phyloP scores from a whole-genome alignment of 306 rosid genomes.

The Nissolia schottii region DNA sequence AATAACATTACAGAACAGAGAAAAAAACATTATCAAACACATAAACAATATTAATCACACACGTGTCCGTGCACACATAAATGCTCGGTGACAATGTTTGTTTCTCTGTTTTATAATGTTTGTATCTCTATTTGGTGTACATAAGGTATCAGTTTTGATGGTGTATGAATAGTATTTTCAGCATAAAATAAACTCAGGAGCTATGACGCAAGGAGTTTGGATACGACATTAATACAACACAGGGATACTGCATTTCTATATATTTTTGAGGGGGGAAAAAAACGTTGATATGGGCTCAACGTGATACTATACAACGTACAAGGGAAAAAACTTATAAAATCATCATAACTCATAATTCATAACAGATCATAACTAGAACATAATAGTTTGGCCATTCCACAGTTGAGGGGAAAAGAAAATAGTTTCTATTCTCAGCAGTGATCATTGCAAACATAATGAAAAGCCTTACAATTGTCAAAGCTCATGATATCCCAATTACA shows the following conservation, averaged over 20 bases:
- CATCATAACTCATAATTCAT: too few relatives aligned
- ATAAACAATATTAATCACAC: too few relatives aligned
- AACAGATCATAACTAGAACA: not conserved
- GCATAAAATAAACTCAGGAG: not conserved
- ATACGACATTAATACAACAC: not conserved
- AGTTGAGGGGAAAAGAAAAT: not conserved
- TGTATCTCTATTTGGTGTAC: too few relatives aligned
- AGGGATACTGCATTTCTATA: not conserved
- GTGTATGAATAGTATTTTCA: too few relatives aligned
- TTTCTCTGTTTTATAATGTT: too few relatives aligned
- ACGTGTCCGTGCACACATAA: too few relatives aligned
- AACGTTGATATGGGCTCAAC: not conserved
- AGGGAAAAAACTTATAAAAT: not conserved
- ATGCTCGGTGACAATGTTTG: too few relatives aligned
- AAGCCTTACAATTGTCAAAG: not conserved
- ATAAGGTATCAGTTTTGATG: too few relatives aligned
- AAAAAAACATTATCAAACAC: too few relatives aligned
- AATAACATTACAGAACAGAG: too few relatives aligned
- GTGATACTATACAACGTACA: not conserved
- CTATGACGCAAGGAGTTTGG: not conserved
- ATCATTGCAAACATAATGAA: not conserved
- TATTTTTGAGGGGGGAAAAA: too few relatives aligned
- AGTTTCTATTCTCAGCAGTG: not conserved
- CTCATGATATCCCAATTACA: not conserved
- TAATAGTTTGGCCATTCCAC: not conserved